Percentiles rank a stretch among this genome's conserved stretches.
phyloP scores from a whole-genome alignment of 306 rosid species.

The Quercus cerris region DNA sequence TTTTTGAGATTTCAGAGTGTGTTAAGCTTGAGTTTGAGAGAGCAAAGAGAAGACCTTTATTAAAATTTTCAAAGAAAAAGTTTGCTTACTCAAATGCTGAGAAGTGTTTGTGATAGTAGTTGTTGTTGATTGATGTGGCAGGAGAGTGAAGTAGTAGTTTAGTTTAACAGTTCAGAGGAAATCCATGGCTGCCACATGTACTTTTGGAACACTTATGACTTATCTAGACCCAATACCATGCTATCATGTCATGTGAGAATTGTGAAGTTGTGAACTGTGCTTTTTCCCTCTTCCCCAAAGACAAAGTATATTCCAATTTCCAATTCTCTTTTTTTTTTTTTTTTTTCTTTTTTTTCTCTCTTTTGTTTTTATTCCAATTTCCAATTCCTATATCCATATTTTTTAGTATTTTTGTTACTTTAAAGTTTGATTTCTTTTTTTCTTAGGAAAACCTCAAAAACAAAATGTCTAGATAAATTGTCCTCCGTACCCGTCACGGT shows the following conservation, averaged over 20 bases:
- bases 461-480: not conserved
- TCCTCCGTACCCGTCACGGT: not conserved
- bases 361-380: no score
- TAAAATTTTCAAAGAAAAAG: not conserved
- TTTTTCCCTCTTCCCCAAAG: not conserved
- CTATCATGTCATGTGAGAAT: not conserved
- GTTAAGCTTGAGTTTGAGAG: not conserved
- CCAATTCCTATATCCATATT: no score
- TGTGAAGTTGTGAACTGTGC: not conserved
- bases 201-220: conserved; percentile 30
- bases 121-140: not conserved
- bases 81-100: not conserved
- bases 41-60: not conserved
- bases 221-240: conserved; percentile 18
- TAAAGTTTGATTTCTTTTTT: not conserved
- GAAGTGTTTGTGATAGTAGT: no score
- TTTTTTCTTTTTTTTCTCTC: no score
- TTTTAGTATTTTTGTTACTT: not conserved
- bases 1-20: not conserved
- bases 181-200: conserved; percentile 41
- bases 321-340: no score
- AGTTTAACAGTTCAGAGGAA: not conserved
- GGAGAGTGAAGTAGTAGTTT: no score
- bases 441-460: no score
- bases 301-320: not conserved